These are phyloP conservation scores for Colletotrichum siamense DNA, from an alignment of 2,329 filamentous ascomycete species.

Conservation along the genomic window DNA sequence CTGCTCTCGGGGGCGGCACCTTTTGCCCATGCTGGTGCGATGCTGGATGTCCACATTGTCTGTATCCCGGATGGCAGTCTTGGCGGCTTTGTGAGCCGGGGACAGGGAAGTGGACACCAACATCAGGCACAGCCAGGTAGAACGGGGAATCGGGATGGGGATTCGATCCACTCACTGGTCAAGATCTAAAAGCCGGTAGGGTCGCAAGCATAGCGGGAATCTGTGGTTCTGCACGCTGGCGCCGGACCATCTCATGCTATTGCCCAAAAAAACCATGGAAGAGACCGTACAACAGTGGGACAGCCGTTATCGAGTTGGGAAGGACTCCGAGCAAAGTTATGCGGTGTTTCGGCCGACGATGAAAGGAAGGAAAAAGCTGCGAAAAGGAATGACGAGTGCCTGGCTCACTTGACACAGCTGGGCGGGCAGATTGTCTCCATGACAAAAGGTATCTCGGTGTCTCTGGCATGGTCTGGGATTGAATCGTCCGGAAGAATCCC, in stretches of 20 bases:
- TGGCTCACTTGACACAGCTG: not conserved
- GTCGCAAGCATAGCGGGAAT: conserved; percentile 3
- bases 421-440: not conserved
- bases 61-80: not conserved
- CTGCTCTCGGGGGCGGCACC: not conserved
- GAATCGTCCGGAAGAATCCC: not conserved
- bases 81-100: not conserved
- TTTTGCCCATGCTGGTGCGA: not conserved
- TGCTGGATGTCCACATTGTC: not conserved
- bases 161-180: not conserved
- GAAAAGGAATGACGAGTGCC: not conserved
- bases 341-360: not conserved
- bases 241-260: not conserved
- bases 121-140: not conserved
- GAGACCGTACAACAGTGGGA: not conserved
- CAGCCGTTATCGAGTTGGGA: not conserved
- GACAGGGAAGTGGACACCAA: not conserved
- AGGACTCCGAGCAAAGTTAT: not conserved
- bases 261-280: not conserved
- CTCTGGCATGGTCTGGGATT: not conserved
- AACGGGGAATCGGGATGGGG: not conserved
- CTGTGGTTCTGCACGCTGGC: not conserved
- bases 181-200: not conserved
- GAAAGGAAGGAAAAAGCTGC: not conserved
- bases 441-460: not conserved